Evolutionary conservation across 1,139 yeast species (phyloP).

Genomic region (Lodderomyces beijingensis): DNA sequence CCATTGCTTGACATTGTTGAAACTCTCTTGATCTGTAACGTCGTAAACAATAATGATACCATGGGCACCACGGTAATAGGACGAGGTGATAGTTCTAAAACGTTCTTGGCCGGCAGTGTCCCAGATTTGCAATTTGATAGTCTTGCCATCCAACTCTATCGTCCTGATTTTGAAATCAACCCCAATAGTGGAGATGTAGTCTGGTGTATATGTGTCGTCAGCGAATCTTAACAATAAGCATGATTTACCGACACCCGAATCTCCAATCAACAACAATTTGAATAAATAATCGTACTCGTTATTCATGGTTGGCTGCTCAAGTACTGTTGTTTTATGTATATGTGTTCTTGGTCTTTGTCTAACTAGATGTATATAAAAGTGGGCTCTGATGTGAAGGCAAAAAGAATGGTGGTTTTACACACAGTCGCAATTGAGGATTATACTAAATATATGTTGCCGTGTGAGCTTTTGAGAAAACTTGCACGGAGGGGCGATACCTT

Average conservation of each 20-base stretch:
- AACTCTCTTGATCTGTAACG: slow-evolving; percentile 96
- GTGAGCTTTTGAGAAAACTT: no score
- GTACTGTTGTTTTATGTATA: no score
- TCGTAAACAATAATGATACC: slow-evolving; percentile 97
- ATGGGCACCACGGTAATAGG: slow-evolving; percentile 98
- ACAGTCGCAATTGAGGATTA: no score
- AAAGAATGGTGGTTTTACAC: no score
- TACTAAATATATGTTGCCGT: no score
- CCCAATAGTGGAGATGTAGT: slow-evolving; percentile 95
- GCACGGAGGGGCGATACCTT: no score
- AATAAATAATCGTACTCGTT: slow-evolving; percentile 95
- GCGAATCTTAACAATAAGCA: slow-evolving; percentile 93
- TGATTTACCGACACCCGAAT: slow-evolving; percentile 97
- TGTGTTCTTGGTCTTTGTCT: no score
- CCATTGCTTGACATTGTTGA: slow-evolving; percentile 98
- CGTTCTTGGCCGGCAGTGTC: slow-evolving; percentile 99
- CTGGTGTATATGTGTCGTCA: slow-evolving; percentile 95
- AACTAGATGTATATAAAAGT: no score
- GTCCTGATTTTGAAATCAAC: slow-evolving; percentile 98
- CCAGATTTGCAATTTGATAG: slow-evolving; percentile 97
- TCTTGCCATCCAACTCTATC: slow-evolving; percentile 92
- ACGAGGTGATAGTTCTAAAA: slow-evolving; percentile 94
- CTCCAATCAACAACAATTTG: slow-evolving; percentile 91
- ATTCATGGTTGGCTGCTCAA: slow-evolving; percentile 58
- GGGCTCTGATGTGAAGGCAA: no score